These are phyloP conservation scores for Gossypium ekmanianum DNA, from an alignment of 345 rosid species.

Conservation along the genomic window DNA sequence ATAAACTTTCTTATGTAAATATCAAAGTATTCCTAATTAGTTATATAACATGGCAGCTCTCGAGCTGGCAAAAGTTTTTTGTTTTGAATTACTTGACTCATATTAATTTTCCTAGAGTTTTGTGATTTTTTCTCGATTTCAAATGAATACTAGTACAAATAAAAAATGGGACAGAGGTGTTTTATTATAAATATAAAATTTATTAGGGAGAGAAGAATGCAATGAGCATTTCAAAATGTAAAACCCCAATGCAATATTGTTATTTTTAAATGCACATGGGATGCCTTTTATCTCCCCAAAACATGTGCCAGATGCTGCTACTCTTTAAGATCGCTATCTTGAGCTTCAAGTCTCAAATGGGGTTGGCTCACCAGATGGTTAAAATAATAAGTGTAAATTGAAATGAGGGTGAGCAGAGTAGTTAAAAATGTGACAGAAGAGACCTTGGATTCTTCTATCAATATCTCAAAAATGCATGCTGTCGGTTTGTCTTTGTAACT, in stretches of 20 bases:
- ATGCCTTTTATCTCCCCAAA: neutral
- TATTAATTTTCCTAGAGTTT: neutral
- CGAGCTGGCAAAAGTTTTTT: neutral
- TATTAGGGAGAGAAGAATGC: neutral
- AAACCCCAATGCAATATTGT: neutral
- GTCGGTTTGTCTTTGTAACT: neutral
- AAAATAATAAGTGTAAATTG: neutral
- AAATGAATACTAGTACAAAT: neutral
- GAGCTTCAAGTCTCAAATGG: slow-evolving; percentile 1
- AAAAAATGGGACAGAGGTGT: neutral
- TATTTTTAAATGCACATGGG: neutral
- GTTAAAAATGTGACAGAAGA: neutral
- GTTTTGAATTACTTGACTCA: neutral
- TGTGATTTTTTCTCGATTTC: neutral
- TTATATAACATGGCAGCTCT: neutral
- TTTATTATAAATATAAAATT: neutral
- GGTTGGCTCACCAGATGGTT: neutral
- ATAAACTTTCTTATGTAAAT: neutral
- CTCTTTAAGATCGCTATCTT: neutral
- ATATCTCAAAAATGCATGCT: neutral
- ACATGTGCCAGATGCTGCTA: neutral
- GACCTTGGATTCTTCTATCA: slow-evolving; percentile 1
- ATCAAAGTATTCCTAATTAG: neutral
- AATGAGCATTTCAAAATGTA: neutral
- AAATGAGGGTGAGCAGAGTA: neutral